Evolutionary conservation across 176 grass and related monocot genomes (phyloP).

Genomic region (Otatea glauca): DNA sequence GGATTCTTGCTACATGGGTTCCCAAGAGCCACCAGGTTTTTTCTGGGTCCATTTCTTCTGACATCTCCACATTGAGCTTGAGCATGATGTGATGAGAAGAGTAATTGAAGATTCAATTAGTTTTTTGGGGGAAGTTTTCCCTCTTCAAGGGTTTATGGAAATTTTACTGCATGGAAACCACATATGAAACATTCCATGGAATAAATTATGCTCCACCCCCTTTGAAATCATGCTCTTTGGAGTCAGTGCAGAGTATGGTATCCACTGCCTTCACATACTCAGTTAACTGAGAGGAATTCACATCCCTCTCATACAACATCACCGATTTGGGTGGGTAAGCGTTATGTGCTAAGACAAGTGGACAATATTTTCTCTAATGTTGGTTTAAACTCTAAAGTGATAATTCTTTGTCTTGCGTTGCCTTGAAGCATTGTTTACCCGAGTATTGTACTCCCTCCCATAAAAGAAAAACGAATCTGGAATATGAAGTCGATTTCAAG

Average conservation of each 20-base stretch:
- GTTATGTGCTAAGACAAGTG: slow-evolving; percentile 11
- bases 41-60: slow-evolving; percentile 11
- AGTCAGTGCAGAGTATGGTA: background rate
- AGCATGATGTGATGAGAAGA: slow-evolving; percentile 5
- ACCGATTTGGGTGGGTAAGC: slow-evolving; percentile 19
- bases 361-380: background rate
- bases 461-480: background rate
- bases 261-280: background rate
- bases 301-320: background rate
- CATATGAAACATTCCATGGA: background rate
- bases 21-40: background rate
- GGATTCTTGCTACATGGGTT: slow-evolving; percentile 14
- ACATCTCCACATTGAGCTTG: slow-evolving; percentile 2
- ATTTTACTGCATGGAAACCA: slow-evolving; percentile 14
- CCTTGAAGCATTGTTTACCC: background rate
- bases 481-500: background rate
- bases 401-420: background rate
- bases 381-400: slow-evolving; percentile 18
- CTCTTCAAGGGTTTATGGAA: background rate
- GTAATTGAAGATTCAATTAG: background rate
- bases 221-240: background rate
- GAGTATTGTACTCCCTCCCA: background rate
- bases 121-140: background rate
- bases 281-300: slow-evolving; percentile 10
- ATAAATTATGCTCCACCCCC: background rate